Conservation (phyloP, 768 basidiomycete genomes). For the Exidia glandulosa region DNA sequence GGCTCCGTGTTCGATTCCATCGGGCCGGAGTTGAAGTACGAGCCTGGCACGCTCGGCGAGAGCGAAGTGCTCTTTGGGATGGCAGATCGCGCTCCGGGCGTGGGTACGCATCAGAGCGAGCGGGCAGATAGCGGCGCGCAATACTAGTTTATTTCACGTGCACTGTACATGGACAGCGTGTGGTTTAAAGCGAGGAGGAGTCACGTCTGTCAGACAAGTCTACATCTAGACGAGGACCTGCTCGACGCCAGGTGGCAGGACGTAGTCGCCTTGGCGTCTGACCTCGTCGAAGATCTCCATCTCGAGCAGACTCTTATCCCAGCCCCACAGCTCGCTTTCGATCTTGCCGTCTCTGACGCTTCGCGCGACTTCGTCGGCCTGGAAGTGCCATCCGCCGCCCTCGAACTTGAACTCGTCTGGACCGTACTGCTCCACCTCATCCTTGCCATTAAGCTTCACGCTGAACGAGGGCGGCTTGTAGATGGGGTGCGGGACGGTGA, state of each 20-base stretch:
- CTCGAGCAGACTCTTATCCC: constrained; percentile 66
- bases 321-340: constrained; percentile 66
- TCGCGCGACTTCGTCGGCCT: constrained; percentile 84
- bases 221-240: constrained; percentile 27
- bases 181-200: too few relatives aligned
- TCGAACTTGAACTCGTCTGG: constrained; percentile 37
- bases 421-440: constrained; percentile 31
- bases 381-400: constrained; percentile 71
- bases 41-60: constrained; percentile 42
- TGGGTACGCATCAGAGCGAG: not conserved
- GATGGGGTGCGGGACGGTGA: constrained; percentile 53
- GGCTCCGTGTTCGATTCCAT: constrained; percentile 40
- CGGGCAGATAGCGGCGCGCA: not conserved
- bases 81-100: not conserved
- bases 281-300: constrained; percentile 86
- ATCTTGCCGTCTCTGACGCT: constrained; percentile 62
- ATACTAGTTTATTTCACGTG: not conserved
- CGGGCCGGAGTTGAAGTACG: constrained; percentile 36
- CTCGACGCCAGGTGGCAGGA: constrained; percentile 53
- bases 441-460: constrained; percentile 37
- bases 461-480: constrained; percentile 57
- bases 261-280: constrained; percentile 47
- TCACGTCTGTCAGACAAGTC: too few relatives aligned
- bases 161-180: too few relatives aligned
- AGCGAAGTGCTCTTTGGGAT: constrained; percentile 51